Conservation (phyloP, 768 basidiomycete genomes). For the Rhodotorula kratochvilovae region DNA sequence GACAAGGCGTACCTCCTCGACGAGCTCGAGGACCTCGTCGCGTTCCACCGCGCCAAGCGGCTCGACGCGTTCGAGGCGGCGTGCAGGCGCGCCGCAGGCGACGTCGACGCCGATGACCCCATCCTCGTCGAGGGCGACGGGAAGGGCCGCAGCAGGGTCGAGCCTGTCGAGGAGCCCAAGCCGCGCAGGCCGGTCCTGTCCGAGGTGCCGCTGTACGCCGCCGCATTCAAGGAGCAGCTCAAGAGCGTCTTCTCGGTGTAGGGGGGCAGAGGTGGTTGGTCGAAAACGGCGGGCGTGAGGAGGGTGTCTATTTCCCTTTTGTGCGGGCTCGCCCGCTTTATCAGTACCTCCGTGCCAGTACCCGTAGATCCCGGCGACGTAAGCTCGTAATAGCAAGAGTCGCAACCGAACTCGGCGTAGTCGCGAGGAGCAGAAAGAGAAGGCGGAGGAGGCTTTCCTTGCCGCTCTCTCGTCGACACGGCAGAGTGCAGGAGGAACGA, state of each 20-base stretch:
- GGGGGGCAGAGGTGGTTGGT: neutral
- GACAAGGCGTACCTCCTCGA: conserved; percentile 30
- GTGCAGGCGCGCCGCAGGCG: conserved; percentile 15
- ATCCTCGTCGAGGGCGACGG: conserved; percentile 35
- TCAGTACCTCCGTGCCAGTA: no score
- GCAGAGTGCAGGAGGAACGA: no score
- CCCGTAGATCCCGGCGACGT: neutral
- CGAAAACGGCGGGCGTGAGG: no score
- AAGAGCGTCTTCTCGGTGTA: conserved; percentile 29
- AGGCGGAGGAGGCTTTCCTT: no score
- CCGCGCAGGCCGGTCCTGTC: conserved; percentile 4
- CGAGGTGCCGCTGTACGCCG: conserved; percentile 13
- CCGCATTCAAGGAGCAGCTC: conserved; percentile 17
- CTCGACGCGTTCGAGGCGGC: conserved; percentile 4
- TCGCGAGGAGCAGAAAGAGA: no score
- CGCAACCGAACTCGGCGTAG: no score
- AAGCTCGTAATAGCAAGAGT: no score
- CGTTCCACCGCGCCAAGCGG: conserved; percentile 22
- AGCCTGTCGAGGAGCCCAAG: conserved; percentile 3
- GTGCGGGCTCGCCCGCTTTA: no score
- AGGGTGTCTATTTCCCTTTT: no score
- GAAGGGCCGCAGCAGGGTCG: conserved; percentile 1
- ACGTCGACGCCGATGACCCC: conserved; percentile 34
- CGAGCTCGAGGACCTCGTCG: conserved; percentile 31
- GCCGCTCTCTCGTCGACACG: no score